These are phyloP conservation scores for Agapanthus africanus DNA, from an alignment of 106 monocot species.

Conservation along the genomic window DNA sequence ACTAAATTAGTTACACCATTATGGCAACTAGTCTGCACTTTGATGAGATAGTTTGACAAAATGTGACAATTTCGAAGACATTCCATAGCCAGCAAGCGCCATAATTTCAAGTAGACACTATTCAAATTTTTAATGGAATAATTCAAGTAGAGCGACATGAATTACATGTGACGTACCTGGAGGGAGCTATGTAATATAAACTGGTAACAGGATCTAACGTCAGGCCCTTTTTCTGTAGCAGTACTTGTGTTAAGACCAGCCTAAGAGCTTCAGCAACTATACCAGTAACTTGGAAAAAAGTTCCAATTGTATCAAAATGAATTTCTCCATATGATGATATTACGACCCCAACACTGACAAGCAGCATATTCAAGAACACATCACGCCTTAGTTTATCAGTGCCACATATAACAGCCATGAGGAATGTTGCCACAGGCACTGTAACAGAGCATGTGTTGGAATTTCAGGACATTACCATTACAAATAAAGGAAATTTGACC, in stretches of 20 bases:
- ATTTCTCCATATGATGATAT: constrained; percentile 92
- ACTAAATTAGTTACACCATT: neutral
- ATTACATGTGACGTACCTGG: constrained; percentile 51
- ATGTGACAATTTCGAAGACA: neutral
- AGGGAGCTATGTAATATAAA: constrained; percentile 90
- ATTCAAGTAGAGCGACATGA: neutral
- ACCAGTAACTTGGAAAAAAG: constrained; percentile 77
- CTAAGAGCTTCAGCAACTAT: constrained; percentile 92
- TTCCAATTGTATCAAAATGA: constrained; percentile 78
- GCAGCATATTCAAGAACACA: constrained; percentile 78
- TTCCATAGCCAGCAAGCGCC: neutral
- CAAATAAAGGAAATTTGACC: neutral
- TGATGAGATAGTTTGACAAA: neutral
- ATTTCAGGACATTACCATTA: neutral
- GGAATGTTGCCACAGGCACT: constrained; percentile 97
- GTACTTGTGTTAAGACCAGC: constrained; percentile 87
- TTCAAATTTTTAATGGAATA: neutral
- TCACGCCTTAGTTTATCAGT: constrained; percentile 82
- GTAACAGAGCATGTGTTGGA: constrained; percentile 16
- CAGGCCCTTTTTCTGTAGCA: constrained; percentile 90
- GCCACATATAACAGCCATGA: constrained; percentile 82
- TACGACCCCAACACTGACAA: constrained; percentile 86
- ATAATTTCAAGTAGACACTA: neutral
- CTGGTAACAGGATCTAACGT: constrained; percentile 83
- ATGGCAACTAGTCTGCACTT: neutral